Percentiles rank a stretch among this genome's conserved stretches.
Evolutionary conservation across 2,329 filamentous ascomycete genomes (phyloP).

Genomic region (Pezicula radicicola): DNA sequence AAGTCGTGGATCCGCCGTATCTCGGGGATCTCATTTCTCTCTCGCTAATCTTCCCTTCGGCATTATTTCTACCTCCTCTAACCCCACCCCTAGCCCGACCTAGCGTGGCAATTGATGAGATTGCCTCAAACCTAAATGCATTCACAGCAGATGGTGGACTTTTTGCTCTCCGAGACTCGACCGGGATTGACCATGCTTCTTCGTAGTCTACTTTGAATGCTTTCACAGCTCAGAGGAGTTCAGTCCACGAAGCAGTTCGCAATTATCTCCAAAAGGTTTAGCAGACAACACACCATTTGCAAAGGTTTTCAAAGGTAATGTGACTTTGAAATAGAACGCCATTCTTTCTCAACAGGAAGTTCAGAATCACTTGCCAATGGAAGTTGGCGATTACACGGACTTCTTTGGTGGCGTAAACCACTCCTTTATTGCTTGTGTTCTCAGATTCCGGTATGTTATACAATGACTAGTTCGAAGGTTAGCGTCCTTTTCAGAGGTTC

Average conservation of each 20-base stretch:
- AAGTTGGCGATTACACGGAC: conserved; percentile 52
- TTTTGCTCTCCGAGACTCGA: conserved; percentile 42
- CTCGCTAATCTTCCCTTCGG: conserved; percentile 72
- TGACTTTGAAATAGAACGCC: conserved; percentile 48
- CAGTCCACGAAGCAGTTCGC: conserved; percentile 64
- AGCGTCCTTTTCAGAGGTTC: background rate
- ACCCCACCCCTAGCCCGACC: too few relatives aligned
- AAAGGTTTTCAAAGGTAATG: conserved; percentile 58
- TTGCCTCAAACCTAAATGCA: conserved; percentile 59
- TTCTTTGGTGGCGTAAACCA: conserved; percentile 52
- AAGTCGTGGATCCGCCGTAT: conserved; percentile 7
- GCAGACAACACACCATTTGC: conserved; percentile 54
- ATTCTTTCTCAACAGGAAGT: conserved; percentile 55
- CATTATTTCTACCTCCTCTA: conserved; percentile 49
- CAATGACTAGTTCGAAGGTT: too few relatives aligned
- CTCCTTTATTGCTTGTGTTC: conserved; percentile 37
- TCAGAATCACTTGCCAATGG: conserved; percentile 48
- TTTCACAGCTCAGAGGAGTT: conserved; percentile 67
- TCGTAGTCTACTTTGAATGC: conserved; percentile 61
- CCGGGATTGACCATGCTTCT: conserved; percentile 46
- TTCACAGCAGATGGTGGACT: background rate
- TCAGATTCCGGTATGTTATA: too few relatives aligned
- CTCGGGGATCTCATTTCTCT: conserved; percentile 46
- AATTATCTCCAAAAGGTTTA: conserved; percentile 65
- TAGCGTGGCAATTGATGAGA: conserved; percentile 64